These are phyloP conservation scores for Acanthamoeba rhysodes DNA, from an alignment of 208 protist genomes.

Conservation along the genomic window DNA sequence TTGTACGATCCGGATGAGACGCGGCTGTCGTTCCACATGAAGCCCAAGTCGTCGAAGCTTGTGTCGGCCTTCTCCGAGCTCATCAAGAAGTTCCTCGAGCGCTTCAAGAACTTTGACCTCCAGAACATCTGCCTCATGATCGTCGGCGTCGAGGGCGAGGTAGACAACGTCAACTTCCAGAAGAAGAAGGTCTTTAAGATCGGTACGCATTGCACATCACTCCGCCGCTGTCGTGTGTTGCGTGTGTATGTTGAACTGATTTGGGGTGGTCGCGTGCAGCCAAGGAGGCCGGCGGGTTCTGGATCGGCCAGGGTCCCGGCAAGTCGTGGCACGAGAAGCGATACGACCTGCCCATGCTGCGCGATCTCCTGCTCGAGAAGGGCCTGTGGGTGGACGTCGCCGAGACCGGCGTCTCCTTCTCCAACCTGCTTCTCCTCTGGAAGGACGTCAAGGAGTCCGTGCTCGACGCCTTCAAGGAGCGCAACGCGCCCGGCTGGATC, in stretches of 20 bases:
- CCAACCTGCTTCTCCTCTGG: constrained; percentile 79
- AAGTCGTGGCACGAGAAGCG: constrained; percentile 54
- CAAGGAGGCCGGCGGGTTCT: constrained; percentile 81
- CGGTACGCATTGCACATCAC: background rate
- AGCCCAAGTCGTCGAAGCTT: constrained; percentile 76
- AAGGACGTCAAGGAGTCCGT: constrained; percentile 82
- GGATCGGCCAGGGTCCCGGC: constrained; percentile 7
- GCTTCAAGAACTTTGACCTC: constrained; percentile 84
- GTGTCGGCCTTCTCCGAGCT: constrained; percentile 79
- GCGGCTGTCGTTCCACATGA: constrained; percentile 72
- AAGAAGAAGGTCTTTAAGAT: constrained; percentile 69
- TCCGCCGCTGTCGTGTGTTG: background rate
- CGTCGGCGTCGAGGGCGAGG: constrained; percentile 80
- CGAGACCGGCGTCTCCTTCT: constrained; percentile 85
- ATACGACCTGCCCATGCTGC: constrained; percentile 51
- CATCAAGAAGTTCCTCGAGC: constrained; percentile 62
- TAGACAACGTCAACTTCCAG: constrained; percentile 77
- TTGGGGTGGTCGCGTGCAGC: constrained; percentile 13
- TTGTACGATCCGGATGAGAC: constrained; percentile 61
- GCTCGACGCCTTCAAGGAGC: constrained; percentile 62
- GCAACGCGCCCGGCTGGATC: constrained; percentile 75
- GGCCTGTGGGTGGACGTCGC: constrained; percentile 85
- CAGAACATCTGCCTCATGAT: constrained; percentile 74
- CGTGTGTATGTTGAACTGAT: background rate
- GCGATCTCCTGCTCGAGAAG: constrained; percentile 85